A percentile compares a stretch with the other conserved stretches of the same genome.
phyloP scores from a whole-genome alignment of 257 asterid species.

The Thymus quinquecostatus region DNA sequence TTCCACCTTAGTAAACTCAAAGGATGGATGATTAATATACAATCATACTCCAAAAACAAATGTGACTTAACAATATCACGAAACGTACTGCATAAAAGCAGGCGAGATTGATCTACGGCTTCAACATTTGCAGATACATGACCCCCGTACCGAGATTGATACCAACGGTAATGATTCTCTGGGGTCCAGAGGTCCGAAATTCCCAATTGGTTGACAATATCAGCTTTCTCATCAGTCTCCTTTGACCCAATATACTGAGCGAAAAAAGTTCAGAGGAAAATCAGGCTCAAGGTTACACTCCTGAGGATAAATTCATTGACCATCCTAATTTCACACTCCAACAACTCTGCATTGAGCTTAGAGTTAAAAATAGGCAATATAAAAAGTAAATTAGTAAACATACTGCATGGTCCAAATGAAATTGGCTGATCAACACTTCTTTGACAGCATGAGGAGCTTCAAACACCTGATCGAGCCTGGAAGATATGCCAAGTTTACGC shows the following conservation, averaged over 20 bases:
- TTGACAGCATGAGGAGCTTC: conserved; percentile 94
- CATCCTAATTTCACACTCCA: conserved; percentile 27
- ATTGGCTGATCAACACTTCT: conserved; percentile 75
- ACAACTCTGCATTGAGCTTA: conserved; percentile 15
- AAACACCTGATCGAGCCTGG: conserved; percentile 90
- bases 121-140: conserved; percentile 80
- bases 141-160: conserved; percentile 74
- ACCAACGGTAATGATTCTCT: conserved; percentile 86
- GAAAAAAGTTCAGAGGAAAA: conserved; percentile 16
- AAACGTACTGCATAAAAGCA: conserved; percentile 74
- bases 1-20: conserved; percentile 18
- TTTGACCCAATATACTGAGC: conserved; percentile 86
- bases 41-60: conserved; percentile 18
- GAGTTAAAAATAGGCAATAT: conserved; percentile 15
- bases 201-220: conserved; percentile 57
- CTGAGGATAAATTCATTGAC: conserved; percentile 16
- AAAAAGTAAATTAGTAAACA: conserved; percentile 36
- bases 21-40: not conserved
- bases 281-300: conserved; percentile 21
- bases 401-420: conserved; percentile 73
- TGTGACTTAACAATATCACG: conserved; percentile 28
- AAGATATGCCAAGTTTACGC: conserved; percentile 74
- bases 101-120: conserved; percentile 62
- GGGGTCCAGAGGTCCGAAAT: conserved; percentile 93
- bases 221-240: conserved; percentile 83